Conservation (phyloP, 768 basidiomycete species). For the Phaeotremella skinneri region DNA sequence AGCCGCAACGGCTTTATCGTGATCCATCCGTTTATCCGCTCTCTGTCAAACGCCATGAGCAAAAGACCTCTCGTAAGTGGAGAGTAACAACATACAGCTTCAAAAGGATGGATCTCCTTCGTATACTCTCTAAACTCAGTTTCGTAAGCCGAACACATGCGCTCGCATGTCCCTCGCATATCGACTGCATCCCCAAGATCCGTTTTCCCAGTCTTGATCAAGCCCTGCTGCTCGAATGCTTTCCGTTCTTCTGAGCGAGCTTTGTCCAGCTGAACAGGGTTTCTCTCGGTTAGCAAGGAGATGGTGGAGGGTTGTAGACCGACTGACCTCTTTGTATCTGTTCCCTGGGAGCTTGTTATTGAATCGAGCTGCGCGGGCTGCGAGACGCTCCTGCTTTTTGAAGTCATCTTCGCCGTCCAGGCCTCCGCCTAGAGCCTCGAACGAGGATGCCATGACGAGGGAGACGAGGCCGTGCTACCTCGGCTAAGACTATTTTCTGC, state of each 20-base stretch:
- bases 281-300: background rate
- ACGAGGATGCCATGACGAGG: conserved; percentile 11
- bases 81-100: conserved; percentile 59
- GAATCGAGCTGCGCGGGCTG: conserved; percentile 46
- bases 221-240: conserved; percentile 68
- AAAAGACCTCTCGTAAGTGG: conserved; percentile 57
- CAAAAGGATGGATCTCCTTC: conserved; percentile 66
- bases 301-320: too few species aligned
- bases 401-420: conserved; percentile 37
- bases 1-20: conserved; percentile 83
- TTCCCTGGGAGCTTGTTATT: conserved; percentile 55
- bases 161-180: conserved; percentile 85
- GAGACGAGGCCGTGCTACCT: background rate
- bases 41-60: conserved; percentile 17
- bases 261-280: conserved; percentile 50
- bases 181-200: conserved; percentile 87
- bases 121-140: conserved; percentile 84
- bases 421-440: conserved; percentile 29
- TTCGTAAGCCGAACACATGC: conserved; percentile 95
- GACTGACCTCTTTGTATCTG: conserved; percentile 49
- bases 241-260: conserved; percentile 48
- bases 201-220: conserved; percentile 81
- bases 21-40: conserved; percentile 64
- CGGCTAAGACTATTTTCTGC: too few species aligned
- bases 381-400: conserved; percentile 25